Evolutionary conservation across 768 basidiomycete species (phyloP).

Genomic region (Podaxis sp.): DNA sequence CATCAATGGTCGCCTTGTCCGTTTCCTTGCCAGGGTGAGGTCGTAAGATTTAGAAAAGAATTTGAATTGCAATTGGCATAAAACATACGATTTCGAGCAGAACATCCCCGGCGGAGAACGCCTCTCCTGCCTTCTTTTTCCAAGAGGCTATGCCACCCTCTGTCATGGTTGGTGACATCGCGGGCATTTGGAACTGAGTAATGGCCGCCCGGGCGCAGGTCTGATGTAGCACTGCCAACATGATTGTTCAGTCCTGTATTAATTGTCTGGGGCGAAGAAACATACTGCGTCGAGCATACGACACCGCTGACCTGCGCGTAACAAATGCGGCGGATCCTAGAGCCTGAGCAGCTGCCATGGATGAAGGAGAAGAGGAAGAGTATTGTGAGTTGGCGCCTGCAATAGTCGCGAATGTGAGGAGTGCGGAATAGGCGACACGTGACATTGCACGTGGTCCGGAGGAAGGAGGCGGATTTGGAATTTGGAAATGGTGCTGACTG

Average conservation of each 20-base stretch:
- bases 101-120: conserved; percentile 80
- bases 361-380: conserved; percentile 7
- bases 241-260: background rate
- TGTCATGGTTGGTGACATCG: conserved; percentile 97
- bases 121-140: conserved; percentile 87
- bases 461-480: background rate
- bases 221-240: conserved; percentile 19
- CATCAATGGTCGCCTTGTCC: conserved; percentile 96
- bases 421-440: background rate
- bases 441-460: background rate
- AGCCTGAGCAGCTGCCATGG: conserved; percentile 21
- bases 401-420: background rate
- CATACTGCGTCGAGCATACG: conserved; percentile 15
- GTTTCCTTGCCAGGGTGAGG: conserved; percentile 61
- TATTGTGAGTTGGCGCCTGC: background rate
- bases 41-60: conserved; percentile 8
- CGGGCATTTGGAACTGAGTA: conserved; percentile 64
- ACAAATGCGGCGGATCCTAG: conserved; percentile 6
- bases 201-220: conserved; percentile 18
- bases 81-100: conserved; percentile 81
- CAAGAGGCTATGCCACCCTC: conserved; percentile 90
- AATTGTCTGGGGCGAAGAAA: background rate
- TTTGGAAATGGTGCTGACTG: background rate
- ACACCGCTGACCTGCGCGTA: background rate
- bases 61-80: background rate